phyloP scores from a whole-genome alignment of 1,284 basidiomycete species.

The Limonomyces culmigenus region DNA sequence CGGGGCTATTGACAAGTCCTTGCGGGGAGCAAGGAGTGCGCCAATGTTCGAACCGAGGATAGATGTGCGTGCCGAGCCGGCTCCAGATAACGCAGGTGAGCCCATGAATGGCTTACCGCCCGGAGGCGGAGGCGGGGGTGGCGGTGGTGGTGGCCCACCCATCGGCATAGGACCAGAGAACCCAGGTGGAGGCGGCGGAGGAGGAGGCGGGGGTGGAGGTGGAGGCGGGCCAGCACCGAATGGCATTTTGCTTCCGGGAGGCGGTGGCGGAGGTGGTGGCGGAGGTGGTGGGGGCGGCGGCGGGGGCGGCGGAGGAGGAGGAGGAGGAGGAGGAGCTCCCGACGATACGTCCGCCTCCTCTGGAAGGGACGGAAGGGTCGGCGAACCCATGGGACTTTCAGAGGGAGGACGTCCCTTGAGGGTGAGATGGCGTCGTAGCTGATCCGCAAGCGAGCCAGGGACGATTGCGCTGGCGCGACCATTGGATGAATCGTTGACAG shows the following conservation, averaged over 20 bases:
- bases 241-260: conserved; percentile 9
- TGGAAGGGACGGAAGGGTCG: conserved; percentile 19
- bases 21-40: conserved; percentile 45
- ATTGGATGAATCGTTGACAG: conserved; percentile 28
- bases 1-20: conserved; percentile 76
- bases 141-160: conserved; percentile 11
- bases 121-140: conserved; percentile 15
- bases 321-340: conserved; percentile 9
- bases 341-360: conserved; percentile 16
- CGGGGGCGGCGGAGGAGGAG: conserved; percentile 15
- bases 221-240: conserved; percentile 11
- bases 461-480: conserved; percentile 20
- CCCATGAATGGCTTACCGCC: conserved; percentile 11
- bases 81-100: conserved; percentile 29
- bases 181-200: conserved; percentile 13
- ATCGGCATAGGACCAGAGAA: background rate
- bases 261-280: conserved; percentile 10
- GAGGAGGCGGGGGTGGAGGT: conserved; percentile 15
- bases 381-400: conserved; percentile 15
- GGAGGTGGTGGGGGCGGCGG: conserved; percentile 14
- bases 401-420: conserved; percentile 22
- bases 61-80: conserved; percentile 40
- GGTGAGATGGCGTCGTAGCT: conserved; percentile 37
- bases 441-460: conserved; percentile 41
- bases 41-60: conserved; percentile 39